Evolutionary conservation across 1,284 basidiomycete genomes (phyloP).

Genomic region (Mrakiaceae sp.): DNA sequence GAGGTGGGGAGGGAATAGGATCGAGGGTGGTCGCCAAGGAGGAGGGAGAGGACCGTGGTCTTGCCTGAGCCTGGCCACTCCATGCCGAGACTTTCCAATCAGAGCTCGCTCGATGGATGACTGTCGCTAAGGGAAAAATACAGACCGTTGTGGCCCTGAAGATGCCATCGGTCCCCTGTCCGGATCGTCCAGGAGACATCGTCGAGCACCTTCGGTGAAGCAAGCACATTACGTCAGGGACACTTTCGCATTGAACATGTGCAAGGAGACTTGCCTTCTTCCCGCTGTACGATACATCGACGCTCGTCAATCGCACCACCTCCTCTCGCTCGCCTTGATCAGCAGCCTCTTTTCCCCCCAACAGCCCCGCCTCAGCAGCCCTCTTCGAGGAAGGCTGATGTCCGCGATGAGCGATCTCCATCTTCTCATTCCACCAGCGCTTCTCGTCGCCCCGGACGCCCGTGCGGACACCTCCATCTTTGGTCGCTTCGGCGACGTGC

Average conservation of each 20-base stretch:
- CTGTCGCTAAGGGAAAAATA: background rate
- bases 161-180: constrained; percentile 72
- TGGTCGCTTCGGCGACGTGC: constrained; percentile 53
- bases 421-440: constrained; percentile 18
- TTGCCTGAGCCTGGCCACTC: constrained; percentile 67
- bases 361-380: background rate
- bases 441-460: constrained; percentile 13
- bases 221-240: background rate
- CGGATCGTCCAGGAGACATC: constrained; percentile 67
- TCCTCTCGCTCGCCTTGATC: constrained; percentile 19
- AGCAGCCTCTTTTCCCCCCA: constrained; percentile 21
- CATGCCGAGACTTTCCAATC: background rate
- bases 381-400: background rate
- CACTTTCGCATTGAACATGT: constrained; percentile 7
- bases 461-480: constrained; percentile 17
- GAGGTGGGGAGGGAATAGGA: constrained; percentile 55
- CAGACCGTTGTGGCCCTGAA: constrained; percentile 72
- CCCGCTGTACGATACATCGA: constrained; percentile 60
- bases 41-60: constrained; percentile 81
- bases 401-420: background rate
- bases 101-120: background rate
- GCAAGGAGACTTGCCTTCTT: constrained; percentile 42
- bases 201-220: constrained; percentile 48
- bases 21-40: constrained; percentile 90
- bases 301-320: constrained; percentile 50